Evolutionary conservation across 2,329 filamentous ascomycete genomes (phyloP).

Genomic region (Byssochlamys sp.): DNA sequence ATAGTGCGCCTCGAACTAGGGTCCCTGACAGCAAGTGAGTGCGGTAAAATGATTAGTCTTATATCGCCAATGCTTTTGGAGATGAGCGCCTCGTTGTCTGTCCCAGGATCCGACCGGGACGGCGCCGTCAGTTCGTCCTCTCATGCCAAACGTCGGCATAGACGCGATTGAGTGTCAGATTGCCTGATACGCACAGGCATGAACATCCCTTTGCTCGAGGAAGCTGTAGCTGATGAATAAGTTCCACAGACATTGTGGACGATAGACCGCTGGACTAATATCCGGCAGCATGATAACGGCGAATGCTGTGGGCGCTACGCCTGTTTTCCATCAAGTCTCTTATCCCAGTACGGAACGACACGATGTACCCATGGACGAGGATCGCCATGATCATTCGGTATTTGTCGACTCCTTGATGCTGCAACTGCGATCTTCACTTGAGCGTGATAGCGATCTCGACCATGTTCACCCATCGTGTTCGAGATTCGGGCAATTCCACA

Average conservation of each 20-base stretch:
- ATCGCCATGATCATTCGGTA: too few relatives aligned
- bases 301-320: background rate
- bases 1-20: background rate
- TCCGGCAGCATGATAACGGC: background rate
- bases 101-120: background rate
- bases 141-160: background rate
- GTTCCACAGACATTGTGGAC: background rate
- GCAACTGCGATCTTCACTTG: conserved; percentile 16
- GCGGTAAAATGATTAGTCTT: background rate
- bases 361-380: background rate
- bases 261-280: background rate
- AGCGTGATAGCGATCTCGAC: conserved; percentile 37
- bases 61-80: background rate
- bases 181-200: background rate
- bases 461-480: conserved; percentile 39
- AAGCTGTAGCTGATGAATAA: background rate
- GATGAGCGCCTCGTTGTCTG: background rate
- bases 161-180: background rate
- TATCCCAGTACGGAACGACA: background rate
- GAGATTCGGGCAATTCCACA: conserved; percentile 33
- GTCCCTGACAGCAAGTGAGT: background rate
- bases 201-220: background rate
- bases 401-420: background rate
- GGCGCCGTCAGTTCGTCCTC: background rate
- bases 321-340: background rate